Evolutionary conservation across 1,139 yeast species (phyloP).

Genomic region (Kurtzmaniella quercitrusa): DNA sequence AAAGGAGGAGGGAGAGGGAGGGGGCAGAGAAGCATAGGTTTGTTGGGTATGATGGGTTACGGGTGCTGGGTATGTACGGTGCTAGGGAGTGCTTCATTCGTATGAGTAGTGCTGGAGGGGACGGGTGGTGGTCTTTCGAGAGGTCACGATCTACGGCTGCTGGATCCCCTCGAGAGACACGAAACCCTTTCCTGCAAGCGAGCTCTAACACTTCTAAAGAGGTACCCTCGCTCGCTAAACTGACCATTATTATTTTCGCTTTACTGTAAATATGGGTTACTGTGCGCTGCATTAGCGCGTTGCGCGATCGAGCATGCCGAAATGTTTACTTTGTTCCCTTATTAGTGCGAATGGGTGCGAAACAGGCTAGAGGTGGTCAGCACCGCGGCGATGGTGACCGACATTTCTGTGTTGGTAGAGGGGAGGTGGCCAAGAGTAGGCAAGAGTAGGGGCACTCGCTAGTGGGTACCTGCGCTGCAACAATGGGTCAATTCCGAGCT

Average conservation of each 20-base stretch:
- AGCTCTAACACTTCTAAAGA: background rate
- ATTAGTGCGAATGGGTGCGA: background rate
- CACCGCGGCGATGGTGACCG: background rate
- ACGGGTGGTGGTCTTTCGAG: no score
- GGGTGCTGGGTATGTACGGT: no score
- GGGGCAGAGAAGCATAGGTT: no score
- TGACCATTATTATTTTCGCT: background rate
- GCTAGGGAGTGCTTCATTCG: no score
- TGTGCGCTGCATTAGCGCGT: background rate
- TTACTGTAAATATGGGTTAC: background rate
- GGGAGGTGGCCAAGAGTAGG: background rate
- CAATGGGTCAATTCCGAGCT: no score
- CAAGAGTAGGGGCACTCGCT: no score
- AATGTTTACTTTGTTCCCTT: background rate
- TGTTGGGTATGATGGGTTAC: no score
- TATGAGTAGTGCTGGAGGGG: no score
- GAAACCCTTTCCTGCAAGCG: background rate
- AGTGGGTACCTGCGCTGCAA: no score
- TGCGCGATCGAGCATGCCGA: slow-evolving; percentile 1
- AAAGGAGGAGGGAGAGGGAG: no score
- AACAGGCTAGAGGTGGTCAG: background rate
- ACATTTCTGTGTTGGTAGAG: background rate
- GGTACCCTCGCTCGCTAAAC: background rate
- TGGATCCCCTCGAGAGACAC: background rate
- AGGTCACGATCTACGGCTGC: no score